Base-by-base conservation (phyloP, 2,329 filamentous ascomycete genomes). In the Shiraia bambusicola region DNA sequence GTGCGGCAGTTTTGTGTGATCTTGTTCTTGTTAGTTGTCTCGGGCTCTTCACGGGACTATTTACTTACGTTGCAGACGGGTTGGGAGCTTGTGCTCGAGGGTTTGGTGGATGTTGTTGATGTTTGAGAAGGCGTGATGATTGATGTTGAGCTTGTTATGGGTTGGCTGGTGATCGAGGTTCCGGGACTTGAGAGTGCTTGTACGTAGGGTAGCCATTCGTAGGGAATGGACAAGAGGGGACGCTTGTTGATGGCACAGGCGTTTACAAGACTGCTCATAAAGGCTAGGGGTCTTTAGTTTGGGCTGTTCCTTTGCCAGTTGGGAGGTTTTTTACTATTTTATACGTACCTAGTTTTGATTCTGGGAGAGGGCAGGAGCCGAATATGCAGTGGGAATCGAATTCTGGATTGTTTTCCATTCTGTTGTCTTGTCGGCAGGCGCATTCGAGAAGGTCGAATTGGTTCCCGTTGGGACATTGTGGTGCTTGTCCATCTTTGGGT, bases 1-100 rank as follows among this genome's bases (percentile, higher is more conserved):
- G 19, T 34, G 32, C 50, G 47, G 25, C 53, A 58, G 1, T 36
- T 40, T 3, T 45, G 31, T 2, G 35, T 27, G 8, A 58, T 49
- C 54, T 58, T 17, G 0, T 2, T 2, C 1, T 17, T 5, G 8
- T 34, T 25, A 40, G 31, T n/a, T n/a, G n/a, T n/a, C n/a, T n/a
- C n/a, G n/a, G n/a, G n/a, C n/a, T n/a, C n/a, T n/a, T n/a, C n/a
- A n/a, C n/a, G n/a, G n/a, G n/a, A n/a, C n/a, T n/a, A n/a, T 3
- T 4, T 3, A 15, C 34, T 5, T 35, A 48, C 50, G 13, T 36
- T 39, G 4, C 50, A 52, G 3, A 52, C 50, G 1, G 50, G 50
- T 3, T 37, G 37, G 22, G 22, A 22, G 2, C 19, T 22, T 14
- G 17, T 16, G 10, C 34, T 30, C 9, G 31, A 30, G n/a, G 16